These are phyloP conservation scores for Arthrobotrys pseudoclavata DNA, from an alignment of 2,329 filamentous ascomycete species.

Conservation along the genomic window DNA sequence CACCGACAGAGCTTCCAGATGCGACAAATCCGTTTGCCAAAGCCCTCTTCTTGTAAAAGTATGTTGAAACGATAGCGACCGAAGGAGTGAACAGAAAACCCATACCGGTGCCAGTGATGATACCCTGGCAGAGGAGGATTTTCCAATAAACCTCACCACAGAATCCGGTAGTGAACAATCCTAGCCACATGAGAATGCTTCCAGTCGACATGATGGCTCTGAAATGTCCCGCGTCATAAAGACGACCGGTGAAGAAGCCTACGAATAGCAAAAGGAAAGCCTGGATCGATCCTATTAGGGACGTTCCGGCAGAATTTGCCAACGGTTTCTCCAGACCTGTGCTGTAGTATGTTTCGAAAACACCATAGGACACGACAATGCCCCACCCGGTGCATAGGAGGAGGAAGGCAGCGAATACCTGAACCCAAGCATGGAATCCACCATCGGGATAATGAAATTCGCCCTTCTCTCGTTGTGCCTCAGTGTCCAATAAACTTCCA, in stretches of 20 bases:
- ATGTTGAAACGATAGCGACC: slow-evolving; percentile 72
- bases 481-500: slow-evolving; percentile 28
- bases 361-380: slow-evolving; percentile 72
- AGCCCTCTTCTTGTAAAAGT: slow-evolving; percentile 73
- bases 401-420: slow-evolving; percentile 66
- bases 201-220: slow-evolving; percentile 67
- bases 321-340: slow-evolving; percentile 64
- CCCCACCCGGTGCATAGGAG: slow-evolving; percentile 68
- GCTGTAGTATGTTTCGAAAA: slow-evolving; percentile 72
- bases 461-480: slow-evolving; percentile 34
- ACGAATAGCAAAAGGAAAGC: slow-evolving; percentile 70
- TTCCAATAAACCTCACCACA: slow-evolving; percentile 67
- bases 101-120: slow-evolving; percentile 72
- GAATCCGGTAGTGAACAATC: slow-evolving; percentile 70
- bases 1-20: slow-evolving; percentile 74
- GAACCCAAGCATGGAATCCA: slow-evolving; percentile 67
- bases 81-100: slow-evolving; percentile 72
- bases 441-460: slow-evolving; percentile 64
- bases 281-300: slow-evolving; percentile 72
- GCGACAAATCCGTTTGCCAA: slow-evolving; percentile 74
- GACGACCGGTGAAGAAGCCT: slow-evolving; percentile 69
- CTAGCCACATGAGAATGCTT: slow-evolving; percentile 67
- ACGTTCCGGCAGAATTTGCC: slow-evolving; percentile 68
- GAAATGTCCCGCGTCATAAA: slow-evolving; percentile 70
- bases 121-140: slow-evolving; percentile 68